A percentile compares a stretch with the other conserved stretches of the same genome.
These are phyloP conservation scores for Euphrasia confusa DNA, from an alignment of 257 asterid species.

Conservation along the genomic window DNA sequence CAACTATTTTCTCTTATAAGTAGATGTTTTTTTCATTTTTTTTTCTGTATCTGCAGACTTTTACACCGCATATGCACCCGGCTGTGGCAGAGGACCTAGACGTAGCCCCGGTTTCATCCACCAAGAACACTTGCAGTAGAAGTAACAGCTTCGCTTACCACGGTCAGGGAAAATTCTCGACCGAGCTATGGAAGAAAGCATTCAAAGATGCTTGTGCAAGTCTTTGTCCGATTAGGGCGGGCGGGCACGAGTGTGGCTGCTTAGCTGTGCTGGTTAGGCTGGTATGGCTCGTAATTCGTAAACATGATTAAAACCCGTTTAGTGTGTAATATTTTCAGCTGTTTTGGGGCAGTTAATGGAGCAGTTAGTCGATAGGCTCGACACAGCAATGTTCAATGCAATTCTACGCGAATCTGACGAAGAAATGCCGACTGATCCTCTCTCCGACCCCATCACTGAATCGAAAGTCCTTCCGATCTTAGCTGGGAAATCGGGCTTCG, in stretches of 20 bases:
- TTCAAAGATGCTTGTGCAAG: constrained; percentile 85
- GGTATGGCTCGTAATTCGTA: constrained; percentile 40
- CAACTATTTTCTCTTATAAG: constrained; percentile 15
- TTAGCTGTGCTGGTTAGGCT: constrained; percentile 62
- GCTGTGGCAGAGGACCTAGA: constrained; percentile 41
- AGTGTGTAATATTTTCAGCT: constrained; percentile 11
- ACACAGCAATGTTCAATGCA: constrained; percentile 92
- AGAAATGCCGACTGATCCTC: constrained; percentile 91
- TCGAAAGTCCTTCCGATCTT: constrained; percentile 73
- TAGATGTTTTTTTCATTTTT: background rate
- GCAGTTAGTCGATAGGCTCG: constrained; percentile 82
- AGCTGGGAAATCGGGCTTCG: constrained; percentile 73
- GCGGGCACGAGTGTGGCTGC: constrained; percentile 75
- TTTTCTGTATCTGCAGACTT: constrained; percentile 49
- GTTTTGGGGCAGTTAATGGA: constrained; percentile 66
- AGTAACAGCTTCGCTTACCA: constrained; percentile 44
- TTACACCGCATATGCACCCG: constrained; percentile 92
- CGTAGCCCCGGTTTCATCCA: constrained; percentile 30
- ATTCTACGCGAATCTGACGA: constrained; percentile 84
- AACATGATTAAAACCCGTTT: constrained; percentile 5
- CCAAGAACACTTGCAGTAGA: constrained; percentile 45
- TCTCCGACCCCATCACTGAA: constrained; percentile 84
- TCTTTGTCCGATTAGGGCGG: constrained; percentile 89
- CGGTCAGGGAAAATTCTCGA: constrained; percentile 68
- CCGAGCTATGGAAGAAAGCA: constrained; percentile 85